phyloP scores from a whole-genome alignment of 176 grass and related monocot genomes.

The Lolium multiflorum region DNA sequence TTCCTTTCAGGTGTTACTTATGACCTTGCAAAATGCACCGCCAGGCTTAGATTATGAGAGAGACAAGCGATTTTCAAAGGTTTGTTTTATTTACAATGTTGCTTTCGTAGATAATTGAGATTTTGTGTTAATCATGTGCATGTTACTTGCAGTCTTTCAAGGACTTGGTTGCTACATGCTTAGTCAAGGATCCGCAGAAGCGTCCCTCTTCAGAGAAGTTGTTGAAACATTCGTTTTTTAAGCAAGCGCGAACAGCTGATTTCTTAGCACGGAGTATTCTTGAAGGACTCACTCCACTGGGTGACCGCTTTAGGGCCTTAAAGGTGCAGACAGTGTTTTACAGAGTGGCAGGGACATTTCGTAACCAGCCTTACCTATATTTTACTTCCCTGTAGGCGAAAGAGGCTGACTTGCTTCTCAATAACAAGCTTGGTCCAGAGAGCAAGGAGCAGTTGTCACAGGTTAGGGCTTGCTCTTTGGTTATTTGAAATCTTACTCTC shows the following conservation, averaged over 20 bases:
- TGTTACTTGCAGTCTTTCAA: slow-evolving; percentile 80
- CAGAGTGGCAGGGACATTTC: slow-evolving; percentile 21
- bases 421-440: slow-evolving; percentile 69
- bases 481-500: slow-evolving; percentile 35
- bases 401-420: slow-evolving; percentile 79
- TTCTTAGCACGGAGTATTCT: slow-evolving; percentile 73
- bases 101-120: background rate
- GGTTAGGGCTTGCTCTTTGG: slow-evolving; percentile 61
- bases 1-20: slow-evolving; percentile 83
- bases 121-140: slow-evolving; percentile 29
- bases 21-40: slow-evolving; percentile 99
- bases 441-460: slow-evolving; percentile 90
- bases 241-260: slow-evolving; percentile 74
- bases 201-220: slow-evolving; percentile 88
- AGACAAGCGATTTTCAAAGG: slow-evolving; percentile 96
- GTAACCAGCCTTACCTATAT: slow-evolving; percentile 40
- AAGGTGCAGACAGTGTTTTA: slow-evolving; percentile 63
- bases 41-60: slow-evolving; percentile 95
- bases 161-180: slow-evolving; percentile 85
- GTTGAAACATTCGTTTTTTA: slow-evolving; percentile 95
- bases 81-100: slow-evolving; percentile 39
- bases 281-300: slow-evolving; percentile 77
- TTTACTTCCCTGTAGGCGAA: slow-evolving; percentile 66
- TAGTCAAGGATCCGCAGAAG: slow-evolving; percentile 97
- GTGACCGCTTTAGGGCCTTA: slow-evolving; percentile 78